Evolutionary conservation across 352 stramenopile species (phyloP).

Genomic region (Globisporangium echinulatum): DNA sequence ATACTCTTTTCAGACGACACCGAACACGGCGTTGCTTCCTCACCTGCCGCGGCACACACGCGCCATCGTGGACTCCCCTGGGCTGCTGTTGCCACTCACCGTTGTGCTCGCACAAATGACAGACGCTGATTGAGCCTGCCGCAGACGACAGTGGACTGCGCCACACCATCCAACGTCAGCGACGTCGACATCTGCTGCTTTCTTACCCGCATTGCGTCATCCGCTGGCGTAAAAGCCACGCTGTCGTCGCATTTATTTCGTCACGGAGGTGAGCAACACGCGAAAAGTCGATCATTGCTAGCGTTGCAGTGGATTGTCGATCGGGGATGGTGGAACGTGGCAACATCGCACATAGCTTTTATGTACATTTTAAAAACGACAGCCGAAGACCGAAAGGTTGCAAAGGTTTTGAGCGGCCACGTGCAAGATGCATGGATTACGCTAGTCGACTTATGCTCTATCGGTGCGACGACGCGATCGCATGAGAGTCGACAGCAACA

Average conservation of each 20-base stretch:
- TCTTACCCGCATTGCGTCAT: background rate
- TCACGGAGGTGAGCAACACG: slow-evolving; percentile 10
- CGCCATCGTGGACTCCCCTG: background rate
- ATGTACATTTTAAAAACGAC: slow-evolving; percentile 16
- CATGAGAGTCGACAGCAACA: background rate
- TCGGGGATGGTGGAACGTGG: slow-evolving; percentile 13
- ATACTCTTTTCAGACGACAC: background rate
- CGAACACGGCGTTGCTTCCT: background rate
- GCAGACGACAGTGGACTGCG: background rate
- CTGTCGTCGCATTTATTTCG: slow-evolving; percentile 15
- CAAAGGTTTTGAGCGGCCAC: slow-evolving; percentile 1
- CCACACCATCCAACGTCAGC: background rate
- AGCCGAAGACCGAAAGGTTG: slow-evolving; percentile 4
- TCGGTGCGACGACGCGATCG: background rate
- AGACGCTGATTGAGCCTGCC: background rate
- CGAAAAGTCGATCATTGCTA: slow-evolving; percentile 4
- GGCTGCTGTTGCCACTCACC: background rate
- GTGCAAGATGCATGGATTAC: background rate
- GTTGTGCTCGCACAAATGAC: background rate
- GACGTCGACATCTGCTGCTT: slow-evolving; percentile 12
- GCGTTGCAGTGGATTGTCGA: slow-evolving; percentile 19
- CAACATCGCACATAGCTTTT: background rate
- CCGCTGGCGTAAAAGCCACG: background rate
- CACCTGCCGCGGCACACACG: background rate
- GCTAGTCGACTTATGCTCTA: background rate